A percentile compares a stretch with the other conserved stretches of the same genome.
phyloP scores from a whole-genome alignment of 805 yeast genomes.

The Phaffomyces opuntiae region DNA sequence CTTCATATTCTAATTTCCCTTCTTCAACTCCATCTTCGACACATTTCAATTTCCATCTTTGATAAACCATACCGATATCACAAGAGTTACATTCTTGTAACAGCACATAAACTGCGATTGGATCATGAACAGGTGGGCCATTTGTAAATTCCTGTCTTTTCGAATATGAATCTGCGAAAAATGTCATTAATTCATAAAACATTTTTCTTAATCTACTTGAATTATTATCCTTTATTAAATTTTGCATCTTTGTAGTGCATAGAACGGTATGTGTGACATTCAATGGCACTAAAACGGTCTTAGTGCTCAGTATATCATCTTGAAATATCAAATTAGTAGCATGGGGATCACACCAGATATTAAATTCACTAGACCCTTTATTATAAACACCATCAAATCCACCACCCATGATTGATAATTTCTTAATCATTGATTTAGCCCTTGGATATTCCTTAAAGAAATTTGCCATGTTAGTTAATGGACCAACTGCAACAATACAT shows the following conservation, averaged over 20 bases:
- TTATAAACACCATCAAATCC: slow-evolving; percentile 29
- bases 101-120: slow-evolving; percentile 58
- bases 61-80: slow-evolving; percentile 14
- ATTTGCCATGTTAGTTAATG: slow-evolving; percentile 64
- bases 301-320: slow-evolving; percentile 37
- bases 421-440: slow-evolving; percentile 38
- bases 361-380: slow-evolving; percentile 59
- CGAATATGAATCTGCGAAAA: slow-evolving; percentile 40
- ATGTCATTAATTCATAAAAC: slow-evolving; percentile 46
- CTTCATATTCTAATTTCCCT: slow-evolving; percentile 13
- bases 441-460: slow-evolving; percentile 52
- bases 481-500: slow-evolving; percentile 67
- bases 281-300: slow-evolving; percentile 53
- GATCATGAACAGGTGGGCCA: slow-evolving; percentile 82
- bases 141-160: slow-evolving; percentile 33
- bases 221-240: slow-evolving; percentile 30
- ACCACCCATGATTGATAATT: slow-evolving; percentile 76
- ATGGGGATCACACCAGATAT: slow-evolving; percentile 65
- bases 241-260: slow-evolving; percentile 37
- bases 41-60: slow-evolving; percentile 9
- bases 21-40: slow-evolving; percentile 24
- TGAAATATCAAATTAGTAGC: slow-evolving; percentile 58
- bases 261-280: slow-evolving; percentile 64
- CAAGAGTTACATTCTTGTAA: slow-evolving; percentile 28
- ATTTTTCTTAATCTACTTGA: slow-evolving; percentile 41